Conservation (phyloP, 2,329 filamentous ascomycete genomes). For the Scedosporium boydii region DNA sequence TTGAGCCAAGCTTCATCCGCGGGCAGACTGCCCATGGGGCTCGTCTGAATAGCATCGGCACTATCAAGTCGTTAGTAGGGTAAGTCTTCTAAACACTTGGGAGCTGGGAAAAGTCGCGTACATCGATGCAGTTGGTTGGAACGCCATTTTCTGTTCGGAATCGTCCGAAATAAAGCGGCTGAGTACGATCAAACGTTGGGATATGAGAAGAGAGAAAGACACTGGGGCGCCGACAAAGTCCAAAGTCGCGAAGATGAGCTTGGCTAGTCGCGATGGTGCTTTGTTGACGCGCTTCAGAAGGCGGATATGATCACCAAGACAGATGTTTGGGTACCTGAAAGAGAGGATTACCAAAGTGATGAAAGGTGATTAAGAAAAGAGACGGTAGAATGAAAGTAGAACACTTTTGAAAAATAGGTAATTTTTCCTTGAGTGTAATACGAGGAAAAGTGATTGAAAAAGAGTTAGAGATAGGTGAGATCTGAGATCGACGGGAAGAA, state of each 20-base stretch:
- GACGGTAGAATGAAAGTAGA: no score
- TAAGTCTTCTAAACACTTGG: not conserved
- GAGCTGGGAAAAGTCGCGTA: not conserved
- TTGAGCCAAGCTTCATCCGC: not conserved
- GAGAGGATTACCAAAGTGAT: no score
- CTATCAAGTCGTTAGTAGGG: not conserved
- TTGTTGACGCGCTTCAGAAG: no score
- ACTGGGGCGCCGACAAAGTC: not conserved
- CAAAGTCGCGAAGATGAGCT: not conserved
- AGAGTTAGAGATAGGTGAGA: no score
- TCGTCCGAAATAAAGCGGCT: not conserved
- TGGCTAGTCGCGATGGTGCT: no score
- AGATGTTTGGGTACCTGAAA: no score
- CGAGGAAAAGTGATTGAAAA: no score
- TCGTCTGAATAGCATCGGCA: not conserved
- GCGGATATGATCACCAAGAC: no score
- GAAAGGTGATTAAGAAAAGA: no score
- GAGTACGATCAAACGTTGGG: not conserved
- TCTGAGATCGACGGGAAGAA: no score
- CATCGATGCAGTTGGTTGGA: not conserved
- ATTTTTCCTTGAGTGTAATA: no score
- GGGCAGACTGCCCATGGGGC: not conserved
- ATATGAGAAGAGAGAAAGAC: not conserved
- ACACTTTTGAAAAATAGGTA: no score
- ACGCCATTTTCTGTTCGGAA: not conserved